A percentile compares a stretch with the other conserved stretches of the same genome.
phyloP scores from a whole-genome alignment of 208 protist species.

The Leishmania mexicana region DNA sequence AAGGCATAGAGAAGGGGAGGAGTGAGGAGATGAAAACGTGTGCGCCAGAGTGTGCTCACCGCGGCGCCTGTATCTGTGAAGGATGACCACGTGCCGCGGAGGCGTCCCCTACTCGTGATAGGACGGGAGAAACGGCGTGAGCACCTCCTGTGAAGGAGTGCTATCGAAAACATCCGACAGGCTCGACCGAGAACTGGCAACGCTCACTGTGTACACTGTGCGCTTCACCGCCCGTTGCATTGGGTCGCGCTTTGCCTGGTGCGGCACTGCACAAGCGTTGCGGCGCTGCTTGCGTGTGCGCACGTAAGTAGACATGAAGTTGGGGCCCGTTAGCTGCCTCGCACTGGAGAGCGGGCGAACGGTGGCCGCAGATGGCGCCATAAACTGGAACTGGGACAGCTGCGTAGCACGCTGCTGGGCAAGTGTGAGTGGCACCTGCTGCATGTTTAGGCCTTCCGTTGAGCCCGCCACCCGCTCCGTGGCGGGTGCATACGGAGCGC shows the following conservation, averaged over 20 bases:
- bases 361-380: no score
- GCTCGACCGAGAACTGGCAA: not conserved
- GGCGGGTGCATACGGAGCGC: not conserved
- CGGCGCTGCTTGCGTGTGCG: not conserved
- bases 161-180: not conserved
- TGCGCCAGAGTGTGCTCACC: not conserved
- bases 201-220: constrained; percentile 24
- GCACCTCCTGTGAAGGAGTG: not conserved
- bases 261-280: not conserved
- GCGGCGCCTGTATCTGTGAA: not conserved
- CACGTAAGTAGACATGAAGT: not conserved
- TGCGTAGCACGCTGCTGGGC: not conserved
- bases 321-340: no score
- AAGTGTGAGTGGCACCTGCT: not conserved
- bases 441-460: no score
- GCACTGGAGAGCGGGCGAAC: no score
- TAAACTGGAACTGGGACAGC: not conserved
- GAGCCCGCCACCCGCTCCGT: not conserved
- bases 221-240: constrained; percentile 32
- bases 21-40: not conserved
- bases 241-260: constrained; percentile 22
- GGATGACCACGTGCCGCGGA: not conserved
- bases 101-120: not conserved
- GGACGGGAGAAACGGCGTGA: not conserved
- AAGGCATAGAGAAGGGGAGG: not conserved